Conservation (phyloP, 441 rosid genomes). For the Aleurites moluccanus region DNA sequence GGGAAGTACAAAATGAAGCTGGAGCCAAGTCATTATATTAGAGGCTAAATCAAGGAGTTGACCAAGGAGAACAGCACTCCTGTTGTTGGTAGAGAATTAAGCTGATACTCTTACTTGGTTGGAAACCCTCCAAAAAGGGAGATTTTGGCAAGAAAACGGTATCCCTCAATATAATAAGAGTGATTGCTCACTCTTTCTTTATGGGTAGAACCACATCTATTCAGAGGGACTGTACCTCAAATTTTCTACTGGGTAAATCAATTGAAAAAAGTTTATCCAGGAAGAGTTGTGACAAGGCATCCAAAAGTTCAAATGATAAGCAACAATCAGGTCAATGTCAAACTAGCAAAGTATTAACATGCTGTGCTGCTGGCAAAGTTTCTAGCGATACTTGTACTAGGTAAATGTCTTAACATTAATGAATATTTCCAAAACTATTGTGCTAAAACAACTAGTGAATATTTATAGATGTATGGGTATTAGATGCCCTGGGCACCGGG, state of each 20-base stretch:
- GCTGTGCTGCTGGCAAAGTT: not conserved
- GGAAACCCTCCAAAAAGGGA: not conserved
- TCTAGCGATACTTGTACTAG: not conserved
- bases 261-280: not conserved
- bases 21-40: not conserved
- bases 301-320: not conserved
- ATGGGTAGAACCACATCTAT: not conserved
- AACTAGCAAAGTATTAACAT: not conserved
- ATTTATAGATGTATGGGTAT: not conserved
- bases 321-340: not conserved
- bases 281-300: not conserved
- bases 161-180: not conserved
- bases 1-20: not conserved
- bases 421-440: not conserved
- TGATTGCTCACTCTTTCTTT: not conserved
- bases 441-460: not conserved
- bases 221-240: not conserved
- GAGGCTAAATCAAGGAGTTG: not conserved
- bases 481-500: not conserved
- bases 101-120: not conserved
- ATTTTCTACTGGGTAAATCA: not conserved
- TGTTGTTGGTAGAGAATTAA: not conserved
- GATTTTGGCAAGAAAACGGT: not conserved
- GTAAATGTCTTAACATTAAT: not conserved
- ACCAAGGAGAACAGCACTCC: not conserved